These are phyloP conservation scores for Penstemon davidsonii DNA, from an alignment of 257 asterid species.

Conservation along the genomic window DNA sequence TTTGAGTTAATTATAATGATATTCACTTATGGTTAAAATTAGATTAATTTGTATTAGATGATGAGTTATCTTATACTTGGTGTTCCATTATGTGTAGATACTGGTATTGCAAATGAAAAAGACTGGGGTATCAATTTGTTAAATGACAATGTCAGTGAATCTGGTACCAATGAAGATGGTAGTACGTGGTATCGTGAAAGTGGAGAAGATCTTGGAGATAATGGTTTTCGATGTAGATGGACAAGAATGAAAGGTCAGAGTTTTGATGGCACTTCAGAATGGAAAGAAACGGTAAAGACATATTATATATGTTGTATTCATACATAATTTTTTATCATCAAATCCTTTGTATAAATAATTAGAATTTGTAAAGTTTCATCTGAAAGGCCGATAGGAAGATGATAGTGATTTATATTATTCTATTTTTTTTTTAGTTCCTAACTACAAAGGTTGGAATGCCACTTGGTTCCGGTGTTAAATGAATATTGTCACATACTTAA, in stretches of 20 bases:
- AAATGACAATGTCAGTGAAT: conserved; percentile 66
- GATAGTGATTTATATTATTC: background rate
- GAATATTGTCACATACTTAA: too few species aligned
- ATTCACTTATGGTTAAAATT: background rate
- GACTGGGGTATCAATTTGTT: conserved; percentile 92
- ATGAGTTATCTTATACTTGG: background rate
- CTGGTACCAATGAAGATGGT: conserved; percentile 86
- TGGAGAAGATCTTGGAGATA: conserved; percentile 91
- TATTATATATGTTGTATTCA: conserved; percentile 18
- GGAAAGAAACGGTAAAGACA: conserved; percentile 90
- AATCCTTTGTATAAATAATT: conserved; percentile 1
- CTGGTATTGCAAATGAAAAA: conserved; percentile 96
- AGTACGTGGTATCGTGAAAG: conserved; percentile 91
- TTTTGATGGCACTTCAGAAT: conserved; percentile 71
- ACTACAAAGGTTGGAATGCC: background rate
- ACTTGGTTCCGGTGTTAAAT: background rate
- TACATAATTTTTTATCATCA: background rate
- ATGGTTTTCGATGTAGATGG: conserved; percentile 96
- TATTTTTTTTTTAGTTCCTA: background rate
- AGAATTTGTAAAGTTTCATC: background rate
- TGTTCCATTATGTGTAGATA: conserved; percentile 49
- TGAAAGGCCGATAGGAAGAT: background rate
- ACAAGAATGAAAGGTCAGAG: conserved; percentile 90
- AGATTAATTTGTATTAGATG: background rate
- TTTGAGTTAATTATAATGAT: background rate